These are phyloP conservation scores for Colletotrichum theobromicola DNA, from an alignment of 2,329 filamentous ascomycete species.

Conservation along the genomic window DNA sequence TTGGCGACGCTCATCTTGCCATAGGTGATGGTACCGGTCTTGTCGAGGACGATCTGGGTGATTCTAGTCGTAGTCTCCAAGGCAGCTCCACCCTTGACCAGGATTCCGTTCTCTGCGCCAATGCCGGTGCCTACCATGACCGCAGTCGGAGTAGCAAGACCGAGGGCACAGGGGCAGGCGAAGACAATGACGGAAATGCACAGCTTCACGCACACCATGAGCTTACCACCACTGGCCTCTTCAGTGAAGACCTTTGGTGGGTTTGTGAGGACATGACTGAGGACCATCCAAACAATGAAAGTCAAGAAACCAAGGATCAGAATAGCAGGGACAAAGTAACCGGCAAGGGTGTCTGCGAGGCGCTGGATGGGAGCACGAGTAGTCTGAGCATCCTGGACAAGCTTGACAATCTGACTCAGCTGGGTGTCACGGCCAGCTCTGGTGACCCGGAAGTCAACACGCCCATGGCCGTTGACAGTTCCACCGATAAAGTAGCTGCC, in stretches of 20 bases:
- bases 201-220: slow-evolving; percentile 96
- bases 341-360: slow-evolving; percentile 87
- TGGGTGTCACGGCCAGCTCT: slow-evolving; percentile 94
- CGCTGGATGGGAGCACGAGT: slow-evolving; percentile 93
- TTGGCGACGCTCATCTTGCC: slow-evolving; percentile 94
- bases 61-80: slow-evolving; percentile 90
- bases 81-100: slow-evolving; percentile 96
- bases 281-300: slow-evolving; percentile 91
- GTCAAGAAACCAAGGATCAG: slow-evolving; percentile 83
- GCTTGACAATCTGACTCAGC: slow-evolving; percentile 94
- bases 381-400: slow-evolving; percentile 98
- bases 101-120: slow-evolving; percentile 91
- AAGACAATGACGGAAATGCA: slow-evolving; percentile 99
- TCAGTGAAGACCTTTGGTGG: slow-evolving; percentile 90
- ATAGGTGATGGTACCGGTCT: slow-evolving; percentile 92
- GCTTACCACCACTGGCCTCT: slow-evolving; percentile 81
- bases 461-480: slow-evolving; percentile 92
- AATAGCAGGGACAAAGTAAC: slow-evolving; percentile 92
- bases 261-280: slow-evolving; percentile 82
- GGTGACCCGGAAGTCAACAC: slow-evolving; percentile 90
- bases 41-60: slow-evolving; percentile 90
- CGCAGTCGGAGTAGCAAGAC: slow-evolving; percentile 91
- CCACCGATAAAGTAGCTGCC: slow-evolving; percentile 85
- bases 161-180: slow-evolving; percentile 95
- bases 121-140: slow-evolving; percentile 99